Evolutionary conservation across 805 yeast species (phyloP), one percentile per base, ranked within the genome.

Genomic region (Suhomyces sp.): DNA sequence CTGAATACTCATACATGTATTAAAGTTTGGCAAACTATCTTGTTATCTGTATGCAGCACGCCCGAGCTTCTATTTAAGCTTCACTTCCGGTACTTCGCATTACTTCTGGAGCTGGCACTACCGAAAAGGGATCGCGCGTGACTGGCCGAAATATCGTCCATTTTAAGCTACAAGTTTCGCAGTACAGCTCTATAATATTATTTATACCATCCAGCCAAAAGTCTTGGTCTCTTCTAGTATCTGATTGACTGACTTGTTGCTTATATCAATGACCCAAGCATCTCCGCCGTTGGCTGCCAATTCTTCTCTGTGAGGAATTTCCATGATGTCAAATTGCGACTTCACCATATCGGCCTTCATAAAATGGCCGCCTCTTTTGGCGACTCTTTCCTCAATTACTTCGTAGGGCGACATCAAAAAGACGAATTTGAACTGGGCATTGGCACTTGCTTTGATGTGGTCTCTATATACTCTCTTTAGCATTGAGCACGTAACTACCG

Each of bases 261-360:
- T 59, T n/a, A 76, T 68, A 53, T 73, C 73, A 10, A 73, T 63
- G 0, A 66, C 65, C 25, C 73, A 22, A 7, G 69, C 61, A 27
- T 64, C 65, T 3, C 79, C 79, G 4, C 77, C 76, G 52, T 69
- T 67, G 8, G 48, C 57, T 25, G 70, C 44, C 53, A 74, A 63
- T 53, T 74, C 78, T 2, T 61, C 71, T 2, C 64, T 73, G 12
- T 59, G 43, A 0, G 97, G 97, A 4, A 88, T 68, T 65, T 91
- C 87, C 80, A 89, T 78, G 50, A 83, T 84, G 12, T 76, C 82
- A 57, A 84, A 85, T 66, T 92, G 97, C 19, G 91, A 83, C 53
- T 81, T 77, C 48, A 91, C 83, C 97, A 92, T 89, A 54, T 82
- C 80, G 4, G 85, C 78, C 64, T 92, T 92, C 96, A 94, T 91